Conservation (phyloP, 805 yeast species). For the Candida tallmaniae region DNA sequence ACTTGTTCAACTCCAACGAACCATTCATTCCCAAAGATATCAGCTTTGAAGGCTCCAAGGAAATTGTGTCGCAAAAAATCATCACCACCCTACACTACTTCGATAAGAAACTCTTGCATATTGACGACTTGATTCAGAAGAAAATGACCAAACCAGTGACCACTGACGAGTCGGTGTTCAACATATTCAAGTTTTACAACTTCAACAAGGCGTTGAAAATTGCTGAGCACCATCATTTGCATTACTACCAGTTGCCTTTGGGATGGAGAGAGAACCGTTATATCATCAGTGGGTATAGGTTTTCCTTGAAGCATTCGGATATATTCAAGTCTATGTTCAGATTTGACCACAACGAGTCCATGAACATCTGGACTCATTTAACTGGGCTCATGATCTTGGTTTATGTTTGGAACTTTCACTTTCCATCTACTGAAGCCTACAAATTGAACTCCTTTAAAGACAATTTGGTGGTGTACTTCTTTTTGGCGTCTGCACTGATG, state of each 20-base stretch:
- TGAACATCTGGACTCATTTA: slow-evolving; percentile 92
- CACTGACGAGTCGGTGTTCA: slow-evolving; percentile 25
- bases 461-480: slow-evolving; percentile 54
- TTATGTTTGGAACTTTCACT: slow-evolving; percentile 54
- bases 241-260: slow-evolving; percentile 83
- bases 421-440: slow-evolving; percentile 57
- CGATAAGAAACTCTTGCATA: slow-evolving; percentile 35
- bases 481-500: slow-evolving; percentile 65
- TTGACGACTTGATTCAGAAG: slow-evolving; percentile 34
- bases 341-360: slow-evolving; percentile 76
- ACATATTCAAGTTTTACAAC: slow-evolving; percentile 33
- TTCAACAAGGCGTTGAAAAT: slow-evolving; percentile 33
- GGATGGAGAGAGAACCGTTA: slow-evolving; percentile 92
- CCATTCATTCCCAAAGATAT: slow-evolving; percentile 8
- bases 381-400: slow-evolving; percentile 59
- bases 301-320: slow-evolving; percentile 56
- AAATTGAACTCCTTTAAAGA: slow-evolving; percentile 35
- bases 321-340: slow-evolving; percentile 58
- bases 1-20: slow-evolving; percentile 23
- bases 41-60: slow-evolving; percentile 17
- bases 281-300: slow-evolving; percentile 81
- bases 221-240: slow-evolving; percentile 46
- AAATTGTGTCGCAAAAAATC: slow-evolving; percentile 31
- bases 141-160: slow-evolving; percentile 26
- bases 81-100: slow-evolving; percentile 39